A percentile compares a stretch with the other conserved stretches of the same genome.
These are phyloP conservation scores for Parafenestella ontariensis DNA, from an alignment of 2,329 filamentous ascomycete species.

Conservation along the genomic window DNA sequence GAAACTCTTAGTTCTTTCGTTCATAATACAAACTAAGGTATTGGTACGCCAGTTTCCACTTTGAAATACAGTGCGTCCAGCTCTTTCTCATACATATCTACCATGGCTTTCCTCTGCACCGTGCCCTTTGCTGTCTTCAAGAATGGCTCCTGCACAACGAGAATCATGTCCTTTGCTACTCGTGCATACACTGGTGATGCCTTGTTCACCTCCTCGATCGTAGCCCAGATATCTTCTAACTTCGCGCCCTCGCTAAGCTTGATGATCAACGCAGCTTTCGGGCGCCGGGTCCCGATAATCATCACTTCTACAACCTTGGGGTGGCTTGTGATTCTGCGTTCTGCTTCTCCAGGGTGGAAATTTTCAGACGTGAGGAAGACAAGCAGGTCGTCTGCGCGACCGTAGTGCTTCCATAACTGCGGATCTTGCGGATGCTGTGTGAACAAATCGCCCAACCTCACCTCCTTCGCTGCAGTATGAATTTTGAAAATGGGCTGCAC, in stretches of 20 bases:
- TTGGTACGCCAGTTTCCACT: neutral
- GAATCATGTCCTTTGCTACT: constrained; percentile 53
- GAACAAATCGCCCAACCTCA: constrained; percentile 24
- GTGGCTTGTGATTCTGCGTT: constrained; percentile 32
- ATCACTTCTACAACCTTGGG: constrained; percentile 37
- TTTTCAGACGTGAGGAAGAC: constrained; percentile 27
- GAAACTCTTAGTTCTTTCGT: neutral
- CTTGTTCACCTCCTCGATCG: constrained; percentile 54
- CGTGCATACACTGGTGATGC: constrained; percentile 51
- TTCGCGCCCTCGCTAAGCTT: constrained; percentile 27
- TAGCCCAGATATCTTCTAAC: constrained; percentile 56
- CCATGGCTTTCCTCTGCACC: constrained; percentile 52
- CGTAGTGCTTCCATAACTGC: constrained; percentile 22
- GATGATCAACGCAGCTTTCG: constrained; percentile 39
- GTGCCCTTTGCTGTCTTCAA: constrained; percentile 56
- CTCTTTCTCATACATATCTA: constrained; percentile 46
- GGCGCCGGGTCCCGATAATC: constrained; percentile 39
- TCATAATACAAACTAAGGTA: neutral
- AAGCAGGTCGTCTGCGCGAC: constrained; percentile 30
- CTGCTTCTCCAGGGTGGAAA: constrained; percentile 26
- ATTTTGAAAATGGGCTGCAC: constrained; percentile 29
- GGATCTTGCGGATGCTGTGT: constrained; percentile 13
- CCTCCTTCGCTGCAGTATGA: constrained; percentile 19
- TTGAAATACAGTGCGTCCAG: constrained; percentile 12
- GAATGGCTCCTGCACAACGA: constrained; percentile 56